These are phyloP conservation scores for Trichoderma oligosporum DNA, from an alignment of 2,329 filamentous ascomycete genomes.

Conservation along the genomic window DNA sequence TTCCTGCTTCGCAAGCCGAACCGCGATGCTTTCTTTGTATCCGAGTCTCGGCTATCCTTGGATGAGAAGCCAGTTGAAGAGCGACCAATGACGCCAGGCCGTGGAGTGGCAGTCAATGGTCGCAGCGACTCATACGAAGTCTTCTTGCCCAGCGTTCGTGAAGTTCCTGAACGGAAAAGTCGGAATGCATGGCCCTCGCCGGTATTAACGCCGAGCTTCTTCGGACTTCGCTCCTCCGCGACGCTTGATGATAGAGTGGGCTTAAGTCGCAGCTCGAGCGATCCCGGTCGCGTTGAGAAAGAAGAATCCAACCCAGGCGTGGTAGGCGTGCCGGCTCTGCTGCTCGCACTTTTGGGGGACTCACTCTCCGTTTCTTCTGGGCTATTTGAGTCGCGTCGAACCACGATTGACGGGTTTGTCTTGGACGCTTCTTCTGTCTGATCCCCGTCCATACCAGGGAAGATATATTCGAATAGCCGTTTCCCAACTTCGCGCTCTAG, in stretches of 20 bases:
- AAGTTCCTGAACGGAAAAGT: constrained; percentile 46
- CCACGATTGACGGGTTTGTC: constrained; percentile 58
- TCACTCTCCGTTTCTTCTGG: constrained; percentile 50
- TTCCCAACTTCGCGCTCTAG: constrained; percentile 89
- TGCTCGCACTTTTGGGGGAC: constrained; percentile 38
- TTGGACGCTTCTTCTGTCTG: constrained; percentile 44
- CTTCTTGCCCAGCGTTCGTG: constrained; percentile 49
- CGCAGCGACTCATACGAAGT: constrained; percentile 55
- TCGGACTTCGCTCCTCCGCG: constrained; percentile 33
- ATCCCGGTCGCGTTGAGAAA: constrained; percentile 63
- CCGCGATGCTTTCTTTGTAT: constrained; percentile 48
- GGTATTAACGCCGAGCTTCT: constrained; percentile 49
- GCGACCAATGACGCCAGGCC: constrained; percentile 42
- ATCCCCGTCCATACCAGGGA: constrained; percentile 72
- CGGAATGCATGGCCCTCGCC: constrained; percentile 49
- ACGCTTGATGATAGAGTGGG: constrained; percentile 69
- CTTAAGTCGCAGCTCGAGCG: constrained; percentile 75
- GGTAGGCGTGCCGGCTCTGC: constrained; percentile 35
- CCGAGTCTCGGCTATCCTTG: constrained; percentile 39
- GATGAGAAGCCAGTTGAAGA: constrained; percentile 45
- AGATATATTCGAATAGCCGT: constrained; percentile 94
- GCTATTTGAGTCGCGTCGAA: constrained; percentile 37
- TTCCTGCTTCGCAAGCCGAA: constrained; percentile 54
- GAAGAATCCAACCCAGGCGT: constrained; percentile 40
- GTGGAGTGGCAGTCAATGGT: constrained; percentile 35